Evolutionary conservation across 2,329 filamentous ascomycete species (phyloP).

Genomic region (Ophiostoma novo-ulmi): DNA sequence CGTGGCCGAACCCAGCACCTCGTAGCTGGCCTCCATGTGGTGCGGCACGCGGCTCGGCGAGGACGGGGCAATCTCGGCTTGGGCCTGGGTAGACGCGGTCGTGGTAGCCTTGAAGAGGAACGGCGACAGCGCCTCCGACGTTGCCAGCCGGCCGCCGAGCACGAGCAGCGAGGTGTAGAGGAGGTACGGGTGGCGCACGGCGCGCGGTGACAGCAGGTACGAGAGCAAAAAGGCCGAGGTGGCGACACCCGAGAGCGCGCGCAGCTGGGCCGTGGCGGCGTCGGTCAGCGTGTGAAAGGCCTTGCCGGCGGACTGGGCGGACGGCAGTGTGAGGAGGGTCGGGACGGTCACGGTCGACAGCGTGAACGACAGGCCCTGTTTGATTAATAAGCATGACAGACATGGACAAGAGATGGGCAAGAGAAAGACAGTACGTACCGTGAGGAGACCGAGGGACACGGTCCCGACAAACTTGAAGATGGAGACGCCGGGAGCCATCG

Average conservation of each 20-base stretch:
- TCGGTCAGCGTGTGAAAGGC: slow-evolving; percentile 64
- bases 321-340: slow-evolving; percentile 72
- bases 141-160: slow-evolving; percentile 53
- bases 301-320: slow-evolving; percentile 63
- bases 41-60: slow-evolving; percentile 29
- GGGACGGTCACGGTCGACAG: slow-evolving; percentile 74
- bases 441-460: slow-evolving; percentile 79
- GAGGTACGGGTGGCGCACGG: slow-evolving; percentile 79
- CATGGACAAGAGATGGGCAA: neutral
- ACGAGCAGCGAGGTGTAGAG: slow-evolving; percentile 74
- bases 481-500: slow-evolving; percentile 65
- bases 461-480: slow-evolving; percentile 90
- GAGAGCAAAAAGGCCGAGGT: slow-evolving; percentile 69
- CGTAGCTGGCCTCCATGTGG: slow-evolving; percentile 65
- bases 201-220: slow-evolving; percentile 68
- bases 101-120: slow-evolving; percentile 34
- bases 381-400: neutral
- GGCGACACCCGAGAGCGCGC: slow-evolving; percentile 63
- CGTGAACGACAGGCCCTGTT: slow-evolving; percentile 81
- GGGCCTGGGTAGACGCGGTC: slow-evolving; percentile 18
- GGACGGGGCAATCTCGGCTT: slow-evolving; percentile 26
- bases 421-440: slow-evolving; percentile 56
- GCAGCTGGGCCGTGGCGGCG: slow-evolving; percentile 59
- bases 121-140: slow-evolving; percentile 46
- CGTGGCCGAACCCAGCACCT: slow-evolving; percentile 40